Percentiles rank a stretch among this genome's conserved stretches.
These are phyloP conservation scores for Solanum megistacrolobum DNA, from an alignment of 257 asterid genomes.

Conservation along the genomic window DNA sequence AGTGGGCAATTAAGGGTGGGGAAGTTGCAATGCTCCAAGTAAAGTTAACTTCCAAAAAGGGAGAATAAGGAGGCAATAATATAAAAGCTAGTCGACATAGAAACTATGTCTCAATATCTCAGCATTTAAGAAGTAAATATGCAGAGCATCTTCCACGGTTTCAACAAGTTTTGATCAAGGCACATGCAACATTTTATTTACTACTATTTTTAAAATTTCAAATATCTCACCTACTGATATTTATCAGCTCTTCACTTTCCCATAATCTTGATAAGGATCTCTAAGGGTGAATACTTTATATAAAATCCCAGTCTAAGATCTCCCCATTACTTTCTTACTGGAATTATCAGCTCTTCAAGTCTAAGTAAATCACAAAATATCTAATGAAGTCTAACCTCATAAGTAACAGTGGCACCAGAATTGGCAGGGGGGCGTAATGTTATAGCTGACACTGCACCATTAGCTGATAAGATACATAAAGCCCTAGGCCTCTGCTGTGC, in stretches of 20 bases:
- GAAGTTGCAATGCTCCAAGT: background rate
- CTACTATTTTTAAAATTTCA: background rate
- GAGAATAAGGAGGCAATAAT: background rate
- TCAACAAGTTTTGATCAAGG: background rate
- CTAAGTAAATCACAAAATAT: background rate
- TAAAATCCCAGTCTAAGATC: background rate
- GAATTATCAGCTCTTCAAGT: background rate
- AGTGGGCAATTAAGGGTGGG: too few relatives aligned
- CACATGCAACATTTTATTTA: background rate
- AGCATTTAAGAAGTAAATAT: background rate
- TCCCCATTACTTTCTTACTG: background rate
- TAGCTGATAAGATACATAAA: conserved; percentile 79
- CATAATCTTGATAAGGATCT: background rate
- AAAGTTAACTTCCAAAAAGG: background rate
- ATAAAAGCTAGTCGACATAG: background rate
- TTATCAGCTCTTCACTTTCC: background rate
- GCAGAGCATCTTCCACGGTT: background rate
- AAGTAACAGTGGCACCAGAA: conserved; percentile 56
- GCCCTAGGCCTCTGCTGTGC: conserved; percentile 96
- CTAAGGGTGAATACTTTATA: background rate
- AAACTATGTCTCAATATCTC: background rate
- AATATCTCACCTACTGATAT: background rate
- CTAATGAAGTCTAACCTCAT: conserved; percentile 48
- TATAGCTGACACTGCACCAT: conserved; percentile 68
- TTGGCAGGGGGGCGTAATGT: conserved; percentile 66